Conservation (phyloP, 805 yeast genomes). For the Metschnikowia proteae region DNA sequence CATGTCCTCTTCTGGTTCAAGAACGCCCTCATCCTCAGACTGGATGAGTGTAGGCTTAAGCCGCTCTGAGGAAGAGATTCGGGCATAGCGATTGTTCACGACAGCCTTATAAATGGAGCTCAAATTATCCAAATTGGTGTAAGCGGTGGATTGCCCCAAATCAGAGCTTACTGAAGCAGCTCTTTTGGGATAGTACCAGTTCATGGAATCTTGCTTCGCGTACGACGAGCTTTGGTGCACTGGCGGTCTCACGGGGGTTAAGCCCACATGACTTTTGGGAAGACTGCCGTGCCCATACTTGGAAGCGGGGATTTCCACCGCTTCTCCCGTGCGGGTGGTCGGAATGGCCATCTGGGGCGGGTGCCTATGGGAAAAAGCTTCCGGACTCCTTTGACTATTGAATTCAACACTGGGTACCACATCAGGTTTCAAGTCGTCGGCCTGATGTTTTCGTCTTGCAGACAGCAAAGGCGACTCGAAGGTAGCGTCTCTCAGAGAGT, state of each 20-base stretch:
- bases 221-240: slow-evolving; percentile 2
- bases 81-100: slow-evolving; percentile 13
- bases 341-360: slow-evolving; percentile 69
- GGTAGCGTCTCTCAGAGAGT: slow-evolving; percentile 23
- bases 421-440: slow-evolving; percentile 1
- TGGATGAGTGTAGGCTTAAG: slow-evolving; percentile 2
- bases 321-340: slow-evolving; percentile 73
- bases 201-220: slow-evolving; percentile 3
- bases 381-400: slow-evolving; percentile 13
- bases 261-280: neutral
- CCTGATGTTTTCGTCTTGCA: slow-evolving; percentile 7
- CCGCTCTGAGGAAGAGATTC: slow-evolving; percentile 11
- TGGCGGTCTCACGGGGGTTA: neutral
- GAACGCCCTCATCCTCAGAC: slow-evolving; percentile 4
- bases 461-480: slow-evolving; percentile 15
- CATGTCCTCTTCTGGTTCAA: slow-evolving; percentile 17
- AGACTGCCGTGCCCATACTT: slow-evolving; percentile 5
- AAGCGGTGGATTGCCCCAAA: slow-evolving; percentile 6
- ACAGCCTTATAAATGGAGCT: slow-evolving; percentile 24
- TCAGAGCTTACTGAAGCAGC: slow-evolving; percentile 13
- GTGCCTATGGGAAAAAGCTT: slow-evolving; percentile 19
- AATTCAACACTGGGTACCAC: slow-evolving; percentile 1
- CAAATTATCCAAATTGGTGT: slow-evolving; percentile 26
- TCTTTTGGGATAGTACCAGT: slow-evolving; percentile 29
- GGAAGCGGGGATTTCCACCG: slow-evolving; percentile 62